Conservation (phyloP, 345 rosid genomes). For the Eutrema heterophyllum region DNA sequence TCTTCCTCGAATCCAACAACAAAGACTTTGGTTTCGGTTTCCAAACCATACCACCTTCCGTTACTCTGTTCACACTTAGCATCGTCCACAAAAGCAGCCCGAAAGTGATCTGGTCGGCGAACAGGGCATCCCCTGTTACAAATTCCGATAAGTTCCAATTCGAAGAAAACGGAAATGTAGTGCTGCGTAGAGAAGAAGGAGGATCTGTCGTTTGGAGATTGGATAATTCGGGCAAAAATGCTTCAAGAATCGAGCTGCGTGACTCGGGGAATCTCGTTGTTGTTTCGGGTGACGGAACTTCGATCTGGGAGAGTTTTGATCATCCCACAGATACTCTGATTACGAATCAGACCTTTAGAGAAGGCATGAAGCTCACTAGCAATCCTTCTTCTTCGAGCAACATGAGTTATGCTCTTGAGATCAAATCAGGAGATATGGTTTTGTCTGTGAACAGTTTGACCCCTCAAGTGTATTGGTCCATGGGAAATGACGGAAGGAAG, state of each 20-base stretch:
- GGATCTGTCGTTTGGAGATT: slow-evolving; percentile 55
- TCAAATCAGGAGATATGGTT: slow-evolving; percentile 69
- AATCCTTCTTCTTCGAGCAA: slow-evolving; percentile 43
- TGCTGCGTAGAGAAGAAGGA: slow-evolving; percentile 35
- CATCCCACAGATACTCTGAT: slow-evolving; percentile 79
- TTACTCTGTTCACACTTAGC: slow-evolving; percentile 48
- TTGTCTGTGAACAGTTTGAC: slow-evolving; percentile 55
- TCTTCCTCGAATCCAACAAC: slow-evolving; percentile 64
- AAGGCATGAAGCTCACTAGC: slow-evolving; percentile 74
- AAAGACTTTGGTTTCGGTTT: slow-evolving; percentile 66
- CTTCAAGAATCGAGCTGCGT: slow-evolving; percentile 59
- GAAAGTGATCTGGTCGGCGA: slow-evolving; percentile 69
- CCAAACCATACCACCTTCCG: slow-evolving; percentile 32
- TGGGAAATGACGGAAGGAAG: slow-evolving; percentile 40
- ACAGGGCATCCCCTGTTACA: slow-evolving; percentile 55
- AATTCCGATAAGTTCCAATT: slow-evolving; percentile 62
- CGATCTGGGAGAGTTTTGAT: slow-evolving; percentile 79
- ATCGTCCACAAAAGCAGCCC: slow-evolving; percentile 41
- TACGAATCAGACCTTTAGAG: slow-evolving; percentile 51
- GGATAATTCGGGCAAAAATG: slow-evolving; percentile 43
- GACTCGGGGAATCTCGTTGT: slow-evolving; percentile 81
- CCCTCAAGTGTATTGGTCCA: slow-evolving; percentile 84
- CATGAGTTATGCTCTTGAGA: slow-evolving; percentile 64
- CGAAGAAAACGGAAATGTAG: slow-evolving; percentile 48
- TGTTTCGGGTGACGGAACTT: slow-evolving; percentile 37